Evolutionary conservation across 2,329 filamentous ascomycete genomes (phyloP).

Genomic region (Neurospora sp.): DNA sequence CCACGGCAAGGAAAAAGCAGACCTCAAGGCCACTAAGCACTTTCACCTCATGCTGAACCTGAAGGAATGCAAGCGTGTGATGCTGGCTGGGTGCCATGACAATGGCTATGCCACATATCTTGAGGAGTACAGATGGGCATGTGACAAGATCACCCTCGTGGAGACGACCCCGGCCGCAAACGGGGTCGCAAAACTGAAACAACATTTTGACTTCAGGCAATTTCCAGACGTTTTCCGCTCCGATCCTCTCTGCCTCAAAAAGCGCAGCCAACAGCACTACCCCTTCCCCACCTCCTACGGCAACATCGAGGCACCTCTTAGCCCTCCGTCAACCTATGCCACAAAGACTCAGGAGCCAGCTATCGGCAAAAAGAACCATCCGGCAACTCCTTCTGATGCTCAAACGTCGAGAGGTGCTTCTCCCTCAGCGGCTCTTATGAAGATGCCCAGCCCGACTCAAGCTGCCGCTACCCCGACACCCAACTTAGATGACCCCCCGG

Average conservation of each 20-base stretch:
- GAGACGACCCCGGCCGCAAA: conserved; percentile 21
- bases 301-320: neutral
- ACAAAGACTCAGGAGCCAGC: neutral
- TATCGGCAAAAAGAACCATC: neutral
- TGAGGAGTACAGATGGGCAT: conserved; percentile 21
- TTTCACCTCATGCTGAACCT: conserved; percentile 25
- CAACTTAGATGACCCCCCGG: neutral
- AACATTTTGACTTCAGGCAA: conserved; percentile 17
- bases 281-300: neutral
- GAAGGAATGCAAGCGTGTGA: conserved; percentile 23
- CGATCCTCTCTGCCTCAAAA: conserved; percentile 12
- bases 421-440: neutral
- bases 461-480: neutral
- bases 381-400: neutral
- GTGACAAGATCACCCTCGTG: conserved; percentile 23
- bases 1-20: conserved; percentile 25
- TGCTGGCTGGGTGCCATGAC: conserved; percentile 26
- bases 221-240: conserved; percentile 24
- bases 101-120: conserved; percentile 26
- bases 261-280: neutral
- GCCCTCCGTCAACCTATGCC: neutral
- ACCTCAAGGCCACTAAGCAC: conserved; percentile 26
- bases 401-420: neutral
- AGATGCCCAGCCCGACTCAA: neutral
- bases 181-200: neutral